These are phyloP conservation scores for Ophiobolus disseminans DNA, from an alignment of 2,329 filamentous ascomycete species.

Conservation along the genomic window DNA sequence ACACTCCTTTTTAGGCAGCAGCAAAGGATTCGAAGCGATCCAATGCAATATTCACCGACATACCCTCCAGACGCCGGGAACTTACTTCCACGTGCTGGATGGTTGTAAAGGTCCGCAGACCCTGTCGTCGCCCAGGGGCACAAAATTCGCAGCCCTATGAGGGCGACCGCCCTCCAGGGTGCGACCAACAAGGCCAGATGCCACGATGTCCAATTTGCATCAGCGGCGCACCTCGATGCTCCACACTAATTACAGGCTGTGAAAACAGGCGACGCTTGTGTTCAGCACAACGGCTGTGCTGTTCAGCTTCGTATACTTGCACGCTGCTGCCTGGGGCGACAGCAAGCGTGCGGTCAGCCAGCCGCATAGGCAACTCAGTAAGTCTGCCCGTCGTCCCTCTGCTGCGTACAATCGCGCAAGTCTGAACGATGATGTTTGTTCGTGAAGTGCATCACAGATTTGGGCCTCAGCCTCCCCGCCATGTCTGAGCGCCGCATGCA, in stretches of 20 bases:
- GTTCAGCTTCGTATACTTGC: not conserved
- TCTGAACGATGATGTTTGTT: too few species aligned
- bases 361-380: not conserved
- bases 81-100: not conserved
- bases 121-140: not conserved
- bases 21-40: not conserved
- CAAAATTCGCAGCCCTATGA: not conserved
- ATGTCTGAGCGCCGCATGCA: too few species aligned
- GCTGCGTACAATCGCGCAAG: too few species aligned
- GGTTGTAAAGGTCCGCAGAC: not conserved
- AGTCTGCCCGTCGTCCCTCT: constrained; percentile 1
- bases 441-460: too few species aligned
- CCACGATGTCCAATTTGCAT: too few species aligned
- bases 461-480: too few species aligned
- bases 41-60: not conserved
- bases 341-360: not conserved
- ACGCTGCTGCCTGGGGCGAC: not conserved
- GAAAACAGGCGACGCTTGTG: not conserved
- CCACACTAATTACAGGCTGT: not conserved
- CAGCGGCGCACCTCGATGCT: not conserved
- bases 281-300: not conserved
- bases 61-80: not conserved
- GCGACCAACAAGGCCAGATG: too few species aligned
- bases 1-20: not conserved
- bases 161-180: constrained; percentile 1